A percentile compares a stretch with the other conserved stretches of the same genome.
These are phyloP conservation scores for Tetracladium setigerum DNA, from an alignment of 495 filamentous ascomycete genomes.

Conservation along the genomic window DNA sequence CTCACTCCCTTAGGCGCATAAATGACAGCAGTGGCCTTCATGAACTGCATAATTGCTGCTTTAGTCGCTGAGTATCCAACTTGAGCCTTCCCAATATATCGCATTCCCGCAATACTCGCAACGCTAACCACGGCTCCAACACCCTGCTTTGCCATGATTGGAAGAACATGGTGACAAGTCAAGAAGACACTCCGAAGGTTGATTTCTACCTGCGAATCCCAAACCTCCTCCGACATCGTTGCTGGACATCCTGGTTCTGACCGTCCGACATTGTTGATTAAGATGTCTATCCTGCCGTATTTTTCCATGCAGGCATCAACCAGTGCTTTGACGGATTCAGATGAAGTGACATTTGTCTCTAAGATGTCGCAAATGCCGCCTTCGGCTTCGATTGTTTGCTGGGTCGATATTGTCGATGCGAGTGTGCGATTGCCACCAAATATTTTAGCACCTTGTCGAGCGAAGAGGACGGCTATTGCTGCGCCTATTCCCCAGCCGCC, in stretches of 20 bases:
- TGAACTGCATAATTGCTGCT: constrained; percentile 40
- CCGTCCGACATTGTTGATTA: constrained; percentile 47
- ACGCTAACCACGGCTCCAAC: constrained; percentile 38
- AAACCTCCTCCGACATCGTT: constrained; percentile 36
- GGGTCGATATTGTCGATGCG: constrained; percentile 28
- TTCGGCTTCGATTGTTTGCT: constrained; percentile 22
- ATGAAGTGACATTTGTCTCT: constrained; percentile 38
- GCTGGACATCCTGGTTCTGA: constrained; percentile 42
- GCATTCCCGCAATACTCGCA: constrained; percentile 38
- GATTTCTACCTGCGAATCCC: constrained; percentile 41
- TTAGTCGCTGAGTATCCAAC: constrained; percentile 45
- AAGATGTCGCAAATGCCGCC: constrained; percentile 23
- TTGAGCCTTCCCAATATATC: constrained; percentile 46
- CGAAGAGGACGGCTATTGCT: constrained; percentile 35
- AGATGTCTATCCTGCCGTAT: constrained; percentile 46
- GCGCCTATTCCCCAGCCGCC: constrained; percentile 43
- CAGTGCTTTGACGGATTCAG: constrained; percentile 31
- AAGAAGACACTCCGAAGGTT: constrained; percentile 48
- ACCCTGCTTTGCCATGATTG: constrained; percentile 36
- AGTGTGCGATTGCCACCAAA: constrained; percentile 39
- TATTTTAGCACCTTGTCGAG: constrained; percentile 35
- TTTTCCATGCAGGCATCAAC: constrained; percentile 37
- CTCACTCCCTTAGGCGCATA: constrained; percentile 39
- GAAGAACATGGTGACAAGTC: constrained; percentile 36
- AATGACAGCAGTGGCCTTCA: constrained; percentile 40